phyloP scores from a whole-genome alignment of 768 basidiomycete species.

The Hygrophoropsis aurantiaca region DNA sequence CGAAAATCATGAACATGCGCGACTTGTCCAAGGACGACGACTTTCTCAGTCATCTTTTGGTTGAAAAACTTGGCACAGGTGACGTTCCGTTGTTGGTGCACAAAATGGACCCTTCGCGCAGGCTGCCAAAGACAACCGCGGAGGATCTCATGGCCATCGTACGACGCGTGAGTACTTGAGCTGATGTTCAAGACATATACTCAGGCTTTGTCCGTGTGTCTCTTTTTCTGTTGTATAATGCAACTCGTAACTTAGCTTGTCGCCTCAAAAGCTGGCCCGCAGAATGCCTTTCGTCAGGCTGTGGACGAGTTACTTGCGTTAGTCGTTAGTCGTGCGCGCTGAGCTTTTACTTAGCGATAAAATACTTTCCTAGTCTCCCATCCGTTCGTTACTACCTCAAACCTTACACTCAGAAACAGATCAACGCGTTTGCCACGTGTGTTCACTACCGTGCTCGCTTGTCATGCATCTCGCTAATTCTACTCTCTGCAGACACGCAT shows the following conservation, averaged over 20 bases:
- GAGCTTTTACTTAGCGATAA: constrained; percentile 17
- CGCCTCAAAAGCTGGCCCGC: constrained; percentile 50
- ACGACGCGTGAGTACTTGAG: constrained; percentile 61
- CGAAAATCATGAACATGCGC: constrained; percentile 88
- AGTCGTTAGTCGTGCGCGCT: constrained; percentile 32
- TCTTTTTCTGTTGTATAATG: constrained; percentile 19
- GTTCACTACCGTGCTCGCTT: constrained; percentile 37
- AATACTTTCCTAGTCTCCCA: constrained; percentile 50
- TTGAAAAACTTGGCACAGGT: constrained; percentile 85
- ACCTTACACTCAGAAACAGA: constrained; percentile 76
- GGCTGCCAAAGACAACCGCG: constrained; percentile 74
- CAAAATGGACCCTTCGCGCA: constrained; percentile 82
- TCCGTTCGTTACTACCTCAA: constrained; percentile 78
- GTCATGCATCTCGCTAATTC: constrained; percentile 22
- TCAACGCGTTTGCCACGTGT: constrained; percentile 91
- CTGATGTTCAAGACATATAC: constrained; percentile 9
- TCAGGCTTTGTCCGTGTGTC: constrained; percentile 24
- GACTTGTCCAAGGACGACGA: constrained; percentile 91
- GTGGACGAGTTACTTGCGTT: constrained; percentile 80
- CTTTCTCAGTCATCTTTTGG: constrained; percentile 85
- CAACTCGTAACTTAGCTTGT: constrained; percentile 49
- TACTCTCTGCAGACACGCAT: constrained; percentile 64
- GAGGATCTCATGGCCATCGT: constrained; percentile 69
- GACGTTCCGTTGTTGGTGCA: constrained; percentile 80
- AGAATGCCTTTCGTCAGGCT: constrained; percentile 63